Conservation (phyloP, 306 rosid species). For the Ochetophila trinervis region DNA sequence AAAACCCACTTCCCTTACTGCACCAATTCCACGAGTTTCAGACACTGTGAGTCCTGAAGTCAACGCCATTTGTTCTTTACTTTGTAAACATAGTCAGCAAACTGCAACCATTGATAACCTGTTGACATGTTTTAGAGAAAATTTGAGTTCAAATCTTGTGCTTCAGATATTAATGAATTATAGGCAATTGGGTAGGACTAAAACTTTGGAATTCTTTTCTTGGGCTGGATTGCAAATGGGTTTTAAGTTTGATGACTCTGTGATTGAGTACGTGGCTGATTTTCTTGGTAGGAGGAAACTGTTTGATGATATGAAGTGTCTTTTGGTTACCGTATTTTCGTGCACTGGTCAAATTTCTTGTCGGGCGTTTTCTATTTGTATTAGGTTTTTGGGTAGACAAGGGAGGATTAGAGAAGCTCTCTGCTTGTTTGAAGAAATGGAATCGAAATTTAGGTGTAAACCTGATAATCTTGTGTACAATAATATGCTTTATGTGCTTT, state of each 20-base stretch:
- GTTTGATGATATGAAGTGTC: constrained; percentile 69
- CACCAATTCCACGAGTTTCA: constrained; percentile 18
- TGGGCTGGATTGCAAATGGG: constrained; percentile 65
- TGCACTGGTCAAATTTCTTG: constrained; percentile 44
- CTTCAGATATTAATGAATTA: constrained; percentile 53
- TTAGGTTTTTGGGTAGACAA: constrained; percentile 69
- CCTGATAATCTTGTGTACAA: constrained; percentile 68
- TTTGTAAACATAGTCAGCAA: constrained; percentile 29
- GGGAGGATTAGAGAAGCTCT: constrained; percentile 59
- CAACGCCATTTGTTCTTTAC: constrained; percentile 39
- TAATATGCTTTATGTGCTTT: constrained; percentile 66
- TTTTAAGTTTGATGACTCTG: constrained; percentile 49
- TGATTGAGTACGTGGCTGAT: constrained; percentile 70
- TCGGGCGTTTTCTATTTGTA: constrained; percentile 55
- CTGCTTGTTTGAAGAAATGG: constrained; percentile 64
- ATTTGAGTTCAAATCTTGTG: constrained; percentile 44
- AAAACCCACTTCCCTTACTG: constrained; percentile 22
- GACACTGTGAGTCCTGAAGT: constrained; percentile 19
- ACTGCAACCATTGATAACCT: constrained; percentile 27
- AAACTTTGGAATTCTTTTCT: constrained; percentile 56
- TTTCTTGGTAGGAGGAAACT: constrained; percentile 73
- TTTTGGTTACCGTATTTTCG: constrained; percentile 44
- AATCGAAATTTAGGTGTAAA: constrained; percentile 44
- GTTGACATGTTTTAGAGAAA: constrained; percentile 30
- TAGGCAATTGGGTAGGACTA: constrained; percentile 55